Conservation (phyloP, 306 rosid genomes). For the Dicorynia guianensis region DNA sequence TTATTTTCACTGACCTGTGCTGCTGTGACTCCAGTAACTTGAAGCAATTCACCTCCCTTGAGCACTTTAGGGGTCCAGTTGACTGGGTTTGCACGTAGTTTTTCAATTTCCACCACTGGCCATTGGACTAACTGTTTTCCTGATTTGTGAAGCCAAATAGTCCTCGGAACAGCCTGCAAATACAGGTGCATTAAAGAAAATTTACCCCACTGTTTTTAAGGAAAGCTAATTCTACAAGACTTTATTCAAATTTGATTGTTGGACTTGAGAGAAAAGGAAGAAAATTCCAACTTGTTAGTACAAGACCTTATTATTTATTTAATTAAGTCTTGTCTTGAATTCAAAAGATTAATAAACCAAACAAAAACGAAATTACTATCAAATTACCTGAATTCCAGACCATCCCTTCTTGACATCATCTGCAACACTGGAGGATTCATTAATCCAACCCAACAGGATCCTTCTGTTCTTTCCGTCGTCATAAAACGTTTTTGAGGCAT, state of each 20-base stretch:
- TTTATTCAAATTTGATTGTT: too few relatives aligned
- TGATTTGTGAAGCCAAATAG: conserved; percentile 64
- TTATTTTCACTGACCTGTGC: conserved; percentile 51
- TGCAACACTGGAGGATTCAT: conserved; percentile 67
- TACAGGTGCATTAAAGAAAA: neutral
- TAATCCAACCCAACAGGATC: conserved; percentile 80
- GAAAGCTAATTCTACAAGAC: too few relatives aligned
- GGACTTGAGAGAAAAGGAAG: too few relatives aligned
- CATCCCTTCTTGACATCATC: conserved; percentile 81
- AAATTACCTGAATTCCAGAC: conserved; percentile 85
- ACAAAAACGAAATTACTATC: neutral
- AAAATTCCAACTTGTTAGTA: neutral
- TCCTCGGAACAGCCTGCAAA: conserved; percentile 75
- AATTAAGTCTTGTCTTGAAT: neutral
- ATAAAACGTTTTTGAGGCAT: conserved; percentile 91
- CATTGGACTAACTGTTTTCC: conserved; percentile 81
- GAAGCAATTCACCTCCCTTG: conserved; percentile 49
- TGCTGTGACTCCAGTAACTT: conserved; percentile 61
- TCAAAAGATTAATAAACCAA: conserved; percentile 23
- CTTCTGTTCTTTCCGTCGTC: conserved; percentile 67
- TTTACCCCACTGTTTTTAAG: neutral
- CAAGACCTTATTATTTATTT: neutral
- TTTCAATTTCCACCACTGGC: conserved; percentile 77
- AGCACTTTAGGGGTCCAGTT: conserved; percentile 46
- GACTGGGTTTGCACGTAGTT: conserved; percentile 52